phyloP scores from a whole-genome alignment of 305 asterid species.

The Lippia alba region DNA sequence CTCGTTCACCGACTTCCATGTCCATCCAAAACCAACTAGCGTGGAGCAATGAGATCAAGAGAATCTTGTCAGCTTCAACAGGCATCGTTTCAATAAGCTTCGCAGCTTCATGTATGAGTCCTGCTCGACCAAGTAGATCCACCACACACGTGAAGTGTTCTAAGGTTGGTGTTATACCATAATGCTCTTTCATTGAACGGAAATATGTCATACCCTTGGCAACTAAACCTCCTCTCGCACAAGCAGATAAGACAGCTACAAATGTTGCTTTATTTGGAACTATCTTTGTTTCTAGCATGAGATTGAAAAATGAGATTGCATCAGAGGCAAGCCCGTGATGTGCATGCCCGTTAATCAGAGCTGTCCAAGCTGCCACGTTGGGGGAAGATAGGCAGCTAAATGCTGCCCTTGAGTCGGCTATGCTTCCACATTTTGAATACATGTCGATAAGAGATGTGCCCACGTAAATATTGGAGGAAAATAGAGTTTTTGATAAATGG shows the following conservation, averaged over 20 bases:
- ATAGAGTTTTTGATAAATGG: conserved; percentile 67
- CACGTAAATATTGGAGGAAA: conserved; percentile 55
- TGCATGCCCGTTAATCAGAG: conserved; percentile 68
- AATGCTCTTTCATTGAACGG: conserved; percentile 52
- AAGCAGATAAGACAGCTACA: conserved; percentile 70
- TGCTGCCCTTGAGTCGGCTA: conserved; percentile 60
- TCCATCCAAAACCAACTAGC: conserved; percentile 78
- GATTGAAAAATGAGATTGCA: conserved; percentile 55
- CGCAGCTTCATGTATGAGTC: conserved; percentile 72
- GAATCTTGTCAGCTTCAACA: conserved; percentile 55
- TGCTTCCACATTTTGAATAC: conserved; percentile 89
- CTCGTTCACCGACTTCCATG: conserved; percentile 50
- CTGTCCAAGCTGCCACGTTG: conserved; percentile 80
- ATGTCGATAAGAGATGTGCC: conserved; percentile 84
- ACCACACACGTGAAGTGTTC: conserved; percentile 80
- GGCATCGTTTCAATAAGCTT: conserved; percentile 59
- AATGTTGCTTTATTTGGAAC: conserved; percentile 78
- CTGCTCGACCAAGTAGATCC: conserved; percentile 75
- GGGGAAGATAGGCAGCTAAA: conserved; percentile 61
- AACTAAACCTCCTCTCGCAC: conserved; percentile 59
- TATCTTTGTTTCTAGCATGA: conserved; percentile 53
- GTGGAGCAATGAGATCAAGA: conserved; percentile 61
- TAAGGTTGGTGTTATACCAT: conserved; percentile 52
- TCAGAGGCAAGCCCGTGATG: conserved; percentile 62
- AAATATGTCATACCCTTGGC: conserved; percentile 57